Percentiles rank a stretch among this genome's conserved stretches.
phyloP scores from a whole-genome alignment of 2,329 filamentous ascomycete genomes.

The Celoporthe dispersa region DNA sequence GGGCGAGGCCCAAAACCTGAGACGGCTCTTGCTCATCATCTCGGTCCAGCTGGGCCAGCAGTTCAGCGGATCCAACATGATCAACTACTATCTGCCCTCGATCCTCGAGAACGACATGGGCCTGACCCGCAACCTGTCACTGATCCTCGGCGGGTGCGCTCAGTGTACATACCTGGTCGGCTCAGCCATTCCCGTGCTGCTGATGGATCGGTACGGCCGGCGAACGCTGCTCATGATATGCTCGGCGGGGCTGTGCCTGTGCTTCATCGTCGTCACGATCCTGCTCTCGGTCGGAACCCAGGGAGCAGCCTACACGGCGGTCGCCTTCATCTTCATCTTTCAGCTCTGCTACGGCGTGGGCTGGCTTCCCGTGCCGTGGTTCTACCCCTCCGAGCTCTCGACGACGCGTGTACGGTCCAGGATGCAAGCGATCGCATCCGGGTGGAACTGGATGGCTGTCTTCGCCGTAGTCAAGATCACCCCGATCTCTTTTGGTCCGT shows the following conservation, averaged over 20 bases:
- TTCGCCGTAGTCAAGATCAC: constrained; percentile 30
- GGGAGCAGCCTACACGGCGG: constrained; percentile 45
- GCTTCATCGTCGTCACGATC: constrained; percentile 46
- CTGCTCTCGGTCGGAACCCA: constrained; percentile 41
- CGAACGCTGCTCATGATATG: constrained; percentile 46
- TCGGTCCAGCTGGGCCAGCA: constrained; percentile 37
- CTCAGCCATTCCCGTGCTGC: constrained; percentile 45
- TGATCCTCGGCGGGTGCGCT: constrained; percentile 55
- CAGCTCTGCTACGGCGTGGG: constrained; percentile 47
- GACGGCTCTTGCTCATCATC: constrained; percentile 35
- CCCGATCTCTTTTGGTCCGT: constrained; percentile 31
- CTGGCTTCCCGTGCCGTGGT: constrained; percentile 49
- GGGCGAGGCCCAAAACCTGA: constrained; percentile 35
- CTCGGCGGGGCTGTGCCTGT: constrained; percentile 47
- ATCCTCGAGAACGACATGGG: constrained; percentile 45
- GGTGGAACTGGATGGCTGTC: constrained; percentile 35
- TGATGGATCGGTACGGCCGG: constrained; percentile 48
- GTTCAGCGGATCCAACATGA: constrained; percentile 36
- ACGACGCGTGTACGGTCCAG: constrained; percentile 46
- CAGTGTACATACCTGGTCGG: constrained; percentile 46
- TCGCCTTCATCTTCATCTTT: constrained; percentile 50
- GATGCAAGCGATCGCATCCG: constrained; percentile 45
- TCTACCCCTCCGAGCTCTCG: constrained; percentile 46
- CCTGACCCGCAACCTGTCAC: constrained; percentile 50
- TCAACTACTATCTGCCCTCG: constrained; percentile 43